phyloP scores from a whole-genome alignment of 2,329 filamentous ascomycete genomes.

The Alternaria alternata region DNA sequence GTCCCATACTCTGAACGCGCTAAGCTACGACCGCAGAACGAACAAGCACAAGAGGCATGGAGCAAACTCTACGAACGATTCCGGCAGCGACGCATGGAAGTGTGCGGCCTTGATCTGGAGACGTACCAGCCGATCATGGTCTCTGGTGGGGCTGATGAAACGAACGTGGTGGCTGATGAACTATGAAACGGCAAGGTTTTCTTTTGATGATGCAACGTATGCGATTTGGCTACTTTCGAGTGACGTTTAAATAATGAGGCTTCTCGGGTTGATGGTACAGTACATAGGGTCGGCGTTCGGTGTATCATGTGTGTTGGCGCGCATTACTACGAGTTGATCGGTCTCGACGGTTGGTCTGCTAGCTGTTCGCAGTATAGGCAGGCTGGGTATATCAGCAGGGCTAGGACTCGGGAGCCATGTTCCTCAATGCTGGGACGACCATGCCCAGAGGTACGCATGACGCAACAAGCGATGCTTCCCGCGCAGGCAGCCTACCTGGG shows the following conservation, averaged over 20 bases:
- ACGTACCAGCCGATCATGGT: slow-evolving; percentile 43
- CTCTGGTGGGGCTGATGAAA: slow-evolving; percentile 18
- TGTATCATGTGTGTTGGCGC: slow-evolving; percentile 5
- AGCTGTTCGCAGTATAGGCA: slow-evolving; percentile 13
- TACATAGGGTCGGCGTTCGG: slow-evolving; percentile 1
- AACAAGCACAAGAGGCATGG: slow-evolving; percentile 59
- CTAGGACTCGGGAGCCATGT: slow-evolving; percentile 9
- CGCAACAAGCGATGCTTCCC: slow-evolving; percentile 16
- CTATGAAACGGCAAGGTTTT: slow-evolving; percentile 16
- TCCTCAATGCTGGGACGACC: slow-evolving; percentile 6
- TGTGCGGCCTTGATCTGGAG: slow-evolving; percentile 63
- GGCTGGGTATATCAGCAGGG: slow-evolving; percentile 9
- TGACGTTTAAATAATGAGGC: neutral
- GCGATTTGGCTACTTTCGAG: slow-evolving; percentile 1
- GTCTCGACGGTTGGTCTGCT: slow-evolving; percentile 11
- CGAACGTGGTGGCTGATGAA: slow-evolving; percentile 10
- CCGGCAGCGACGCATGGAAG: slow-evolving; percentile 59
- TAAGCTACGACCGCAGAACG: slow-evolving; percentile 54
- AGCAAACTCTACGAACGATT: slow-evolving; percentile 60
- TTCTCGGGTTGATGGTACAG: neutral
- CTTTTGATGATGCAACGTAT: slow-evolving; percentile 8
- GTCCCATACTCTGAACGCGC: slow-evolving; percentile 54
- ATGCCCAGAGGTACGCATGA: slow-evolving; percentile 18
- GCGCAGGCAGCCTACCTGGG: neutral
- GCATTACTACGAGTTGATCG: slow-evolving; percentile 2